Conservation (phyloP, 352 stramenopile species). For the Vaucheria bursata region DNA sequence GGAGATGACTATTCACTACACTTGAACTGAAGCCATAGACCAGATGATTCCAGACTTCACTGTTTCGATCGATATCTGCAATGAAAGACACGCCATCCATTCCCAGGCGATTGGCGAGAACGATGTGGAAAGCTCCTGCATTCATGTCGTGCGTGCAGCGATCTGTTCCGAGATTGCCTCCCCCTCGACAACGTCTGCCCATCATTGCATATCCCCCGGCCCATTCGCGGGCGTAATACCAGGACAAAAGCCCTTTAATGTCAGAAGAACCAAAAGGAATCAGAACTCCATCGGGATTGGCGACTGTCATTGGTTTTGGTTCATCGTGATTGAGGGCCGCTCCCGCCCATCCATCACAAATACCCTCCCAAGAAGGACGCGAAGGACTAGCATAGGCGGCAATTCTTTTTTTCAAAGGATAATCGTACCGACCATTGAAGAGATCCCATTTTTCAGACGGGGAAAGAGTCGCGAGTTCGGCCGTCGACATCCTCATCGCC, state of each 20-base stretch:
- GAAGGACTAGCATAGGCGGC: background rate
- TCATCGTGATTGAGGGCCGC: background rate
- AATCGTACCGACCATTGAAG: background rate
- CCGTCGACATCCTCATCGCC: background rate
- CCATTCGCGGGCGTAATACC: background rate
- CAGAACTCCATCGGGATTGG: background rate
- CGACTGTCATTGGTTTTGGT: background rate
- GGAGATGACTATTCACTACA: background rate
- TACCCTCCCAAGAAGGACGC: background rate
- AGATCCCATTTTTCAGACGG: constrained; percentile 1
- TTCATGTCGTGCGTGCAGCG: background rate
- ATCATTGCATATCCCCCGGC: background rate
- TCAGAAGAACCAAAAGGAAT: background rate
- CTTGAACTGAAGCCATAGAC: background rate
- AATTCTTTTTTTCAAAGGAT: constrained; percentile 3
- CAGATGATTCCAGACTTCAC: background rate
- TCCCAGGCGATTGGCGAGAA: background rate
- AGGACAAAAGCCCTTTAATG: background rate
- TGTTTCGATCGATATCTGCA: constrained; percentile 1
- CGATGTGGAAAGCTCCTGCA: background rate
- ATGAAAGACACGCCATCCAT: background rate
- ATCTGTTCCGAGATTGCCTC: background rate
- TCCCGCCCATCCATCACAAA: background rate
- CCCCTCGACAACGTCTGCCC: background rate
- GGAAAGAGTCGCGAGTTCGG: background rate